A percentile compares a stretch with the other conserved stretches of the same genome.
Conservation (phyloP, 2,329 filamentous ascomycete genomes). For the Aspergillus amoenus region DNA sequence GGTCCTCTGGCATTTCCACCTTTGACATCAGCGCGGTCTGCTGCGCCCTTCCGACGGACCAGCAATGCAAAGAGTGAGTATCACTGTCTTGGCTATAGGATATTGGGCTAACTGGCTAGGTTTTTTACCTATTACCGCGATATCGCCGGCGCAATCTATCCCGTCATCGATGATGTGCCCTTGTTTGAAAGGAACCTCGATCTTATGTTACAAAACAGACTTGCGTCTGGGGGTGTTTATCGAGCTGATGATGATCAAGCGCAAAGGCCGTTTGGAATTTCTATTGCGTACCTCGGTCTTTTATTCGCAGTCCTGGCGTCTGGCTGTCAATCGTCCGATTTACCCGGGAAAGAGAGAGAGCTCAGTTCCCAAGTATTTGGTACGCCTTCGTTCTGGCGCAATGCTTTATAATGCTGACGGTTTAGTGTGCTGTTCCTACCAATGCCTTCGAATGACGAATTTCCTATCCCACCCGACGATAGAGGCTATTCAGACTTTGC, state of each 20-base stretch:
- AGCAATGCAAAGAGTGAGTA: slow-evolving; percentile 54
- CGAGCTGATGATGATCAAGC: slow-evolving; percentile 49
- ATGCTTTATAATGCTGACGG: slow-evolving; percentile 25
- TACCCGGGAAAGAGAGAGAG: slow-evolving; percentile 60
- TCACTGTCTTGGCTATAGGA: not conserved
- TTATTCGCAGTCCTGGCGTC: slow-evolving; percentile 64
- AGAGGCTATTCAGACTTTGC: slow-evolving; percentile 61
- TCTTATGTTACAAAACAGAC: slow-evolving; percentile 54
- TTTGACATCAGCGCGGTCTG: slow-evolving; percentile 59
- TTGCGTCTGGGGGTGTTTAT: slow-evolving; percentile 43
- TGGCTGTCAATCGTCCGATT: slow-evolving; percentile 59
- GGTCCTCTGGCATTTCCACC: slow-evolving; percentile 61
- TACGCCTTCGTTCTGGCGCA: slow-evolving; percentile 24
- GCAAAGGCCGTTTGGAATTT: slow-evolving; percentile 57
- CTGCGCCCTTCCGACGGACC: slow-evolving; percentile 58
- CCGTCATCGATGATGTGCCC: slow-evolving; percentile 57
- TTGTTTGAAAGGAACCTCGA: slow-evolving; percentile 56
- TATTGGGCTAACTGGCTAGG: slow-evolving; percentile 27
- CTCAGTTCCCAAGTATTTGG: slow-evolving; percentile 64
- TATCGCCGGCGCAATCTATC: slow-evolving; percentile 60
- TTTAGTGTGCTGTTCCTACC: slow-evolving; percentile 62
- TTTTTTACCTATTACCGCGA: slow-evolving; percentile 60
- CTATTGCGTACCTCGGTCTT: slow-evolving; percentile 58
- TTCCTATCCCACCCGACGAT: slow-evolving; percentile 62
- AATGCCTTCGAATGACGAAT: slow-evolving; percentile 63